These are phyloP conservation scores for Rhizopogon roseolus DNA, from an alignment of 768 basidiomycete species.

Conservation along the genomic window DNA sequence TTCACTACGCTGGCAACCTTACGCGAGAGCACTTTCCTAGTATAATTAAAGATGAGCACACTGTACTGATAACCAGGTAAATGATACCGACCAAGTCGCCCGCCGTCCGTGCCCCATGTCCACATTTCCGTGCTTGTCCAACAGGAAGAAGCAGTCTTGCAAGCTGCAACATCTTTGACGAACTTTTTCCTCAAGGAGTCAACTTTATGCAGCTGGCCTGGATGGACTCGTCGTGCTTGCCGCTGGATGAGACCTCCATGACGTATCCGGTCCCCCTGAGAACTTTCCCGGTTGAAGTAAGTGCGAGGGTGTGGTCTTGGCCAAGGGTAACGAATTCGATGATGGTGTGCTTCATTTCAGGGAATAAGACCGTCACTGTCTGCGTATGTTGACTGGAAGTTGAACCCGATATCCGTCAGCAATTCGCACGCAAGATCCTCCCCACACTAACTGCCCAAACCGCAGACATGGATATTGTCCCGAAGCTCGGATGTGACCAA, in stretches of 20 bases:
- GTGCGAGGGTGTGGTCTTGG: conserved; percentile 90
- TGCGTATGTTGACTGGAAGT: conserved; percentile 77
- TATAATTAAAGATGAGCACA: background rate
- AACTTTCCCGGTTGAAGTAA: conserved; percentile 79
- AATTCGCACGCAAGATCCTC: conserved; percentile 37
- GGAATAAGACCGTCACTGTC: conserved; percentile 62
- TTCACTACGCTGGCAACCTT: conserved; percentile 75
- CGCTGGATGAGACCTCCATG: conserved; percentile 49
- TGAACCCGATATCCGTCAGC: conserved; percentile 53
- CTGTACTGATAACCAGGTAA: background rate
- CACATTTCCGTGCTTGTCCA: conserved; percentile 74
- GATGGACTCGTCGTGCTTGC: conserved; percentile 62
- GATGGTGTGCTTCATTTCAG: conserved; percentile 43
- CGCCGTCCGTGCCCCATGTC: conserved; percentile 92
- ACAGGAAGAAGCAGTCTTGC: conserved; percentile 81
- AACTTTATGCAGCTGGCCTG: conserved; percentile 71
- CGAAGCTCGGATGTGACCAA: conserved; percentile 71
- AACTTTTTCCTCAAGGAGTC: conserved; percentile 74
- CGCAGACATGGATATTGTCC: conserved; percentile 79
- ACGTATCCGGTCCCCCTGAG: conserved; percentile 91
- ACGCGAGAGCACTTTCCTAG: conserved; percentile 70
- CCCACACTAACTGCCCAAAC: conserved; percentile 87
- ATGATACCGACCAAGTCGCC: conserved; percentile 69
- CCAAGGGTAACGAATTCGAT: conserved; percentile 76
- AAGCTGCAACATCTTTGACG: conserved; percentile 81